Percentiles rank a stretch among this genome's conserved stretches.
phyloP scores from a whole-genome alignment of 352 stramenopile genomes.

The Aphanomyces invadans region DNA sequence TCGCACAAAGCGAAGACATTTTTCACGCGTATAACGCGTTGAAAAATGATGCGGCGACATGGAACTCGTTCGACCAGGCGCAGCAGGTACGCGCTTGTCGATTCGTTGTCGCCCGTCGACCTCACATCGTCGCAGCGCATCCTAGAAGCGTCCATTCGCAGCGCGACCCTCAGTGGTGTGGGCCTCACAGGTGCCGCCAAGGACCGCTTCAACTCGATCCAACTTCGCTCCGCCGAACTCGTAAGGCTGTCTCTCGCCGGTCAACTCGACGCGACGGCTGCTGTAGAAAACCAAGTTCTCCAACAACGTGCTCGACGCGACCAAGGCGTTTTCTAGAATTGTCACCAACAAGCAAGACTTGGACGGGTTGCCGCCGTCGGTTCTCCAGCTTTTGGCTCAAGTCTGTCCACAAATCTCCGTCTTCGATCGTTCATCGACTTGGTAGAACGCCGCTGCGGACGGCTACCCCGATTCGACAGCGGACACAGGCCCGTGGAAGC shows the following conservation, averaged over 20 bases:
- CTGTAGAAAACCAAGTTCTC: slow-evolving; percentile 91
- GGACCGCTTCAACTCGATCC: slow-evolving; percentile 95
- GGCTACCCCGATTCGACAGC: slow-evolving; percentile 57
- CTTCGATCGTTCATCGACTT: background rate
- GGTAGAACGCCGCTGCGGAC: slow-evolving; percentile 16
- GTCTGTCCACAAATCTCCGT: slow-evolving; percentile 17
- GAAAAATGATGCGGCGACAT: slow-evolving; percentile 50
- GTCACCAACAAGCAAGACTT: slow-evolving; percentile 84
- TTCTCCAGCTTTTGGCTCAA: slow-evolving; percentile 89
- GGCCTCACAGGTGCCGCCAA: slow-evolving; percentile 87
- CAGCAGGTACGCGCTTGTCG: slow-evolving; percentile 39
- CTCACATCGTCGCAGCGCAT: slow-evolving; percentile 43
- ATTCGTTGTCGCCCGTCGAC: background rate
- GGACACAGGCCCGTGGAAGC: slow-evolving; percentile 88
- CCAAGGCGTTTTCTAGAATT: slow-evolving; percentile 90
- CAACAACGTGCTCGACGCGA: slow-evolving; percentile 97
- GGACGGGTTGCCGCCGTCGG: slow-evolving; percentile 85
- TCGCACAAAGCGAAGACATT: slow-evolving; percentile 90
- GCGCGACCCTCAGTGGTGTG: slow-evolving; percentile 90
- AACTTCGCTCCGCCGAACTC: slow-evolving; percentile 89
- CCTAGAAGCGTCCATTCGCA: slow-evolving; percentile 82
- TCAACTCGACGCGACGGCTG: slow-evolving; percentile 3
- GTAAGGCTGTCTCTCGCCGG: slow-evolving; percentile 27
- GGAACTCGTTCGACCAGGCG: slow-evolving; percentile 43
- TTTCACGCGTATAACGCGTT: slow-evolving; percentile 87